phyloP scores from a whole-genome alignment of 306 rosid genomes.

The Cicer bijugum region DNA sequence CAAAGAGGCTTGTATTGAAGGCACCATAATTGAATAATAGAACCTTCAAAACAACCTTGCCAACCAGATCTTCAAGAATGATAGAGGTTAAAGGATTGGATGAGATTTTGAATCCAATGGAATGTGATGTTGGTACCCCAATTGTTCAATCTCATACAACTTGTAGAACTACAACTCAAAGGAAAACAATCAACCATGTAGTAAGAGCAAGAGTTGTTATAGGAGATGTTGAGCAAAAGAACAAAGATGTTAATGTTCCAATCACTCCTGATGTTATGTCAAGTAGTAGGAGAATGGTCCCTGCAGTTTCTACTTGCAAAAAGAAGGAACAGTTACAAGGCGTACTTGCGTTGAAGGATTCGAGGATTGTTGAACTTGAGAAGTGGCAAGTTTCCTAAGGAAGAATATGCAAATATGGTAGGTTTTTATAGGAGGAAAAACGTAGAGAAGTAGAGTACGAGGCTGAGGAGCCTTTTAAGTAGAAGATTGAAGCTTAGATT shows the following conservation, averaged over 20 bases:
- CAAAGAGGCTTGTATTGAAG: too few species aligned
- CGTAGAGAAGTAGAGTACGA: slow-evolving; percentile 50
- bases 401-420: slow-evolving; percentile 48
- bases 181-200: slow-evolving; percentile 48
- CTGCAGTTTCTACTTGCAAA: slow-evolving; percentile 46
- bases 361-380: slow-evolving; percentile 71
- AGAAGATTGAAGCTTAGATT: slow-evolving; percentile 46
- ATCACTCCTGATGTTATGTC: slow-evolving; percentile 46
- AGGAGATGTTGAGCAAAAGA: slow-evolving; percentile 47
- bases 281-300: slow-evolving; percentile 41
- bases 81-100: slow-evolving; percentile 84
- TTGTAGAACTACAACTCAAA: slow-evolving; percentile 56
- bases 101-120: slow-evolving; percentile 53
- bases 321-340: slow-evolving; percentile 43
- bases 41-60: too few species aligned
- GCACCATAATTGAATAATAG: too few species aligned
- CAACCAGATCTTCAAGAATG: too few species aligned
- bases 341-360: slow-evolving; percentile 26
- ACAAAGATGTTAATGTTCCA: slow-evolving; percentile 45
- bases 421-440: slow-evolving; percentile 52
- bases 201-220: slow-evolving; percentile 38
- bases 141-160: slow-evolving; percentile 47
- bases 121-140: slow-evolving; percentile 48
- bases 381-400: slow-evolving; percentile 50
- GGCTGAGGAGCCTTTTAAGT: slow-evolving; percentile 59